Evolutionary conservation across 345 rosid species (phyloP).

Genomic region (Boechera retrofracta): DNA sequence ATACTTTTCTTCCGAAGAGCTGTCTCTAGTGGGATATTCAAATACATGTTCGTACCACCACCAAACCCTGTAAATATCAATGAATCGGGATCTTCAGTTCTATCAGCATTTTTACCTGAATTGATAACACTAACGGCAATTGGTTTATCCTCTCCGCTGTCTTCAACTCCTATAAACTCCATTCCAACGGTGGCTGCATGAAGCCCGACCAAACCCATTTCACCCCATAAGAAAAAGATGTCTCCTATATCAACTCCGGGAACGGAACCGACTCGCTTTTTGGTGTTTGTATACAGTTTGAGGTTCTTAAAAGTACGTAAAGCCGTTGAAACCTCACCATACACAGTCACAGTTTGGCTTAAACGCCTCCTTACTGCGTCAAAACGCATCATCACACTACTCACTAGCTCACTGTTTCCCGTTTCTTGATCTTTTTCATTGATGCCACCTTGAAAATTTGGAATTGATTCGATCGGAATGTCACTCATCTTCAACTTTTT

Average conservation of each 20-base stretch:
- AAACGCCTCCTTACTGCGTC: constrained; percentile 53
- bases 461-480: background rate
- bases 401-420: constrained; percentile 52
- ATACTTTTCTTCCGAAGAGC: constrained; percentile 50
- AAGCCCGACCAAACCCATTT: constrained; percentile 62
- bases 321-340: constrained; percentile 35
- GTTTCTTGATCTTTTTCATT: constrained; percentile 38
- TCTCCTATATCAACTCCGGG: constrained; percentile 71
- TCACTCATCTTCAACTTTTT: background rate
- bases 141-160: constrained; percentile 29
- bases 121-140: constrained; percentile 64
- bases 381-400: constrained; percentile 44
- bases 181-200: constrained; percentile 63
- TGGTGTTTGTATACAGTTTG: constrained; percentile 54
- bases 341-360: constrained; percentile 49
- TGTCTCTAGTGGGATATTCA: constrained; percentile 62
- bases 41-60: constrained; percentile 31
- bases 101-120: constrained; percentile 65
- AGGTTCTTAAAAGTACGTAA: constrained; percentile 50
- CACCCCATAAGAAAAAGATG: constrained; percentile 66
- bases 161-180: constrained; percentile 51
- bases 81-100: constrained; percentile 50
- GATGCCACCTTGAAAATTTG: constrained; percentile 31
- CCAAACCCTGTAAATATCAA: constrained; percentile 65
- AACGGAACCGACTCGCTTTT: constrained; percentile 56